phyloP scores from a whole-genome alignment of 1,284 basidiomycete species.

The Ustilago xerochloae region DNA sequence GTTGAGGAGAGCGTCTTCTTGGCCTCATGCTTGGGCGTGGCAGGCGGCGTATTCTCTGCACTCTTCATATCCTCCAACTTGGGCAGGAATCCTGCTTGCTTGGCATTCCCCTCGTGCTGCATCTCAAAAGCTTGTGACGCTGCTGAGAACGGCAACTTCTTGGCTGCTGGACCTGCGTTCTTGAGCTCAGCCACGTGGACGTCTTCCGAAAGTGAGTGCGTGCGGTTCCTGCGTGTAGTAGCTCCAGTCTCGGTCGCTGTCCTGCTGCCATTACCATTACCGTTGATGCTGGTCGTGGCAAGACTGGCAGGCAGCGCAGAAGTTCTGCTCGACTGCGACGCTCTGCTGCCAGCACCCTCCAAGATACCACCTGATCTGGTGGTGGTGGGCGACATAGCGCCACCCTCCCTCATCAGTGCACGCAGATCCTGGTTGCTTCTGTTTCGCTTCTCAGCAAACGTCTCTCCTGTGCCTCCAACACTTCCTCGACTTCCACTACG shows the following conservation, averaged over 20 bases:
- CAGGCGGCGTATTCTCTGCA: conserved; percentile 50
- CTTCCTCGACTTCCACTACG: conserved; percentile 52
- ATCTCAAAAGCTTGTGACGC: conserved; percentile 50
- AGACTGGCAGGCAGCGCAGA: conserved; percentile 35
- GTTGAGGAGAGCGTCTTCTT: conserved; percentile 9
- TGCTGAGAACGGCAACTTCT: conserved; percentile 45
- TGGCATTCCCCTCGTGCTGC: conserved; percentile 33
- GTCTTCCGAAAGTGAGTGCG: conserved; percentile 51
- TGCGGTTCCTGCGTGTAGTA: conserved; percentile 37
- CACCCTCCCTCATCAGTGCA: conserved; percentile 52
- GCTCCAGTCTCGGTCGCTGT: conserved; percentile 1
- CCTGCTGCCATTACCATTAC: conserved; percentile 12
- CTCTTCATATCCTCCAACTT: conserved; percentile 51
- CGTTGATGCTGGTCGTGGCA: conserved; percentile 22
- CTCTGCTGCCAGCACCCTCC: conserved; percentile 19
- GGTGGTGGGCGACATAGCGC: conserved; percentile 50
- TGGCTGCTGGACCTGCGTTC: conserved; percentile 42
- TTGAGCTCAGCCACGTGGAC: conserved; percentile 47
- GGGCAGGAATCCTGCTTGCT: conserved; percentile 31
- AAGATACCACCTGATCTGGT: conserved; percentile 19
- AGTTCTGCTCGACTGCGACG: conserved; percentile 18
- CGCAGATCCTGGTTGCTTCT: conserved; percentile 55
- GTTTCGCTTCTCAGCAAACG: conserved; percentile 63
- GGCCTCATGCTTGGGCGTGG: conserved; percentile 33
- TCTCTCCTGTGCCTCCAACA: conserved; percentile 35